These are phyloP conservation scores for Gracilaria domingensis DNA, from an alignment of 23 red algal species.

Conservation along the genomic window DNA sequence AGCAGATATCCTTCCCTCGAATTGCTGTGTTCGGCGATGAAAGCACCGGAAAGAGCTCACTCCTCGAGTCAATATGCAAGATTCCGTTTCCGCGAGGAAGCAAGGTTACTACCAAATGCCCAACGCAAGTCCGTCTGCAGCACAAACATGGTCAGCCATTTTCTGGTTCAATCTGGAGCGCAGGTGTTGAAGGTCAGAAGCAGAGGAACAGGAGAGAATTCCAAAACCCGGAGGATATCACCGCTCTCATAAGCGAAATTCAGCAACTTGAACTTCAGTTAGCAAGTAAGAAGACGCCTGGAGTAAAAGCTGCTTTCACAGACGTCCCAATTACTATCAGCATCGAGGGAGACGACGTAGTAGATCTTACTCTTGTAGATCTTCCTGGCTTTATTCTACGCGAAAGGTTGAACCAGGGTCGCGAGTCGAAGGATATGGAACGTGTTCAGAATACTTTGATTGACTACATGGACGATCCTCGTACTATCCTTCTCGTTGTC, in stretches of 20 bases:
- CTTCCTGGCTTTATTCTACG: conserved; percentile 23
- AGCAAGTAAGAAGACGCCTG: not conserved
- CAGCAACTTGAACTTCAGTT: not conserved
- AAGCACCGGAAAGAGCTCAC: conserved; percentile 39
- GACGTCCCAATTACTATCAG: conserved; percentile 22
- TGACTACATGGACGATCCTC: conserved; percentile 3
- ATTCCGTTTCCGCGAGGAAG: conserved; percentile 34
- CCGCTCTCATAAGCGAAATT: not conserved
- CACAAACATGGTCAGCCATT: not conserved
- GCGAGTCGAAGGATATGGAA: not conserved
- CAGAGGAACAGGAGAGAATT: not conserved
- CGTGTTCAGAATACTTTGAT: conserved; percentile 13
- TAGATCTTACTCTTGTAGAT: conserved; percentile 32
- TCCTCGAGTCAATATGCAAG: conserved; percentile 49
- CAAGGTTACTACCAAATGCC: conserved; percentile 7
- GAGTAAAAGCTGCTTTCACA: not conserved
- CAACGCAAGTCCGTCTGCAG: conserved; percentile 30
- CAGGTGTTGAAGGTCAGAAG: not conserved
- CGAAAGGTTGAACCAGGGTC: not conserved
- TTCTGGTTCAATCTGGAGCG: conserved; percentile 22
- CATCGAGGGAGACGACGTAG: not conserved
- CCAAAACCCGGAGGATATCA: not conserved
- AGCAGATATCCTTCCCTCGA: conserved; percentile 36
- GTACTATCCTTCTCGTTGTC: conserved; percentile 28
- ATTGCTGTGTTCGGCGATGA: conserved; percentile 54